Conservation (phyloP, 495 filamentous ascomycete genomes). For the Parathielavia hyrcaniae region DNA sequence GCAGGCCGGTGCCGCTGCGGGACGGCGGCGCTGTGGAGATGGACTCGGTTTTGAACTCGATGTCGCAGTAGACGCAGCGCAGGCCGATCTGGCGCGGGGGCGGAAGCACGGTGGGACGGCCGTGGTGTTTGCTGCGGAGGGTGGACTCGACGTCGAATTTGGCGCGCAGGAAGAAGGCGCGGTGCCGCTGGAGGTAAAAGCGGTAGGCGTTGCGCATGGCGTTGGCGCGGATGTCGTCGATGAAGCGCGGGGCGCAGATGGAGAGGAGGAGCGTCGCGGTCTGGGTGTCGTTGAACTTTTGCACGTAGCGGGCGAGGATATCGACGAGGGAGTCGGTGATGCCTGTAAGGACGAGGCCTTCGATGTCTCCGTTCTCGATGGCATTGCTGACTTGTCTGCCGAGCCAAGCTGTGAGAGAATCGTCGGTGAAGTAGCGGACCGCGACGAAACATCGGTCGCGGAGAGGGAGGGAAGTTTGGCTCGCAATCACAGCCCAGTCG, state of each 20-base stretch:
- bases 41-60: slow-evolving; percentile 27
- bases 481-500: slow-evolving; percentile 75
- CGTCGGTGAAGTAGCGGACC: slow-evolving; percentile 74
- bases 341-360: slow-evolving; percentile 83
- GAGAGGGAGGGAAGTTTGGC: slow-evolving; percentile 76
- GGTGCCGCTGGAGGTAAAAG: slow-evolving; percentile 63
- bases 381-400: slow-evolving; percentile 53
- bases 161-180: slow-evolving; percentile 47
- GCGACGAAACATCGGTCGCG: slow-evolving; percentile 82
- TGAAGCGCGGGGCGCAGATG: slow-evolving; percentile 71
- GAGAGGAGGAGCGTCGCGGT: slow-evolving; percentile 81
- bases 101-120: slow-evolving; percentile 56
- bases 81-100: slow-evolving; percentile 72
- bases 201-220: slow-evolving; percentile 81
- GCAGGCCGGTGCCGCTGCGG: slow-evolving; percentile 15
- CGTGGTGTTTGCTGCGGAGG: slow-evolving; percentile 54
- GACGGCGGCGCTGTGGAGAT: slow-evolving; percentile 13
- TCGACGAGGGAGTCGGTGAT: slow-evolving; percentile 71
- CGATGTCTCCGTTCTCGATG: slow-evolving; percentile 71
- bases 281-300: slow-evolving; percentile 81
- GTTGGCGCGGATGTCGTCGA: slow-evolving; percentile 67
- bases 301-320: slow-evolving; percentile 80
- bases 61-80: slow-evolving; percentile 77
- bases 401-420: slow-evolving; percentile 67
- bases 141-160: slow-evolving; percentile 60